These are phyloP conservation scores for Ajuga chamaepitys DNA, from an alignment of 257 asterid species.

Conservation along the genomic window DNA sequence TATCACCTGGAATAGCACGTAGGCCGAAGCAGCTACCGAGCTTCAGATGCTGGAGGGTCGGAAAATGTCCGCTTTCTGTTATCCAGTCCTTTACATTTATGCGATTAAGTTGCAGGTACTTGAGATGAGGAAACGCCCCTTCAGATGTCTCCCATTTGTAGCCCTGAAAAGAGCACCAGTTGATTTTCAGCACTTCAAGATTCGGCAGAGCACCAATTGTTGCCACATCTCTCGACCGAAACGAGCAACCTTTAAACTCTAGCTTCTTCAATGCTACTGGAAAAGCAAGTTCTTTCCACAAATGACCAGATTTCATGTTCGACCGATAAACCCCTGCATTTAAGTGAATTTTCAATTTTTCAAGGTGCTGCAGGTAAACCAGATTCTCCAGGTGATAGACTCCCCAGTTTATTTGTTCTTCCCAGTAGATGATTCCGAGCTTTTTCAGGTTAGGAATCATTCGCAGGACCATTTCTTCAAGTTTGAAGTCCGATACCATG, in stretches of 20 bases:
- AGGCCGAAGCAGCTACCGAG: no score
- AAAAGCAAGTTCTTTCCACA: background rate
- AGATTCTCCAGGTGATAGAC: background rate
- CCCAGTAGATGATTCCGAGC: background rate
- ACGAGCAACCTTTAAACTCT: background rate
- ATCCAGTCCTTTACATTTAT: background rate
- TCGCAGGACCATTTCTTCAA: background rate
- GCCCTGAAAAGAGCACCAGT: background rate
- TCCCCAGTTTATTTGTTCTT: background rate
- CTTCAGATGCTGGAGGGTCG: background rate
- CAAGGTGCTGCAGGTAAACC: background rate
- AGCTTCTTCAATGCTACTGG: background rate
- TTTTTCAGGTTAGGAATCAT: background rate
- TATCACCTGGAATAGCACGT: no score
- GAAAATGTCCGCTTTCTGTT: background rate
- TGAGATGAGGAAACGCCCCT: background rate
- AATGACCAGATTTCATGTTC: no score
- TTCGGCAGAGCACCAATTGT: background rate
- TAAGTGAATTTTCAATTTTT: background rate
- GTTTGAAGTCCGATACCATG: background rate
- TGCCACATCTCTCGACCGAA: background rate
- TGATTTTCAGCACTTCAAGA: background rate
- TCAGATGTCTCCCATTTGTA: background rate
- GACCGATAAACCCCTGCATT: background rate
- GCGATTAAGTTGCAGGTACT: background rate